Conservation (phyloP, 345 rosid genomes). For the Murraya paniculata region DNA sequence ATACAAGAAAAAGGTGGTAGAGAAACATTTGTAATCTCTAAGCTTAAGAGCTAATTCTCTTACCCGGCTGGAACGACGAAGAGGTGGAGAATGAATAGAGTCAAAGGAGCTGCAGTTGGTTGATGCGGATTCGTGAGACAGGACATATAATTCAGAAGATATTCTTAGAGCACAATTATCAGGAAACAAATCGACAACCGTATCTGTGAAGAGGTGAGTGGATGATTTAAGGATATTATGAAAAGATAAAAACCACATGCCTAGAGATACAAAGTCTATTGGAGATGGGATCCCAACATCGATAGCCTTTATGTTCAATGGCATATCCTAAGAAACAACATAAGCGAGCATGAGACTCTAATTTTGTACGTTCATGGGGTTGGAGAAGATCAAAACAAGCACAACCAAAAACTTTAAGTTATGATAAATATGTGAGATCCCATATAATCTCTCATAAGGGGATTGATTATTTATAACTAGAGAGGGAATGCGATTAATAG, state of each 20-base stretch:
- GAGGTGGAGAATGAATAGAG: background rate
- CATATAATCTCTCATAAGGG: constrained; percentile 7
- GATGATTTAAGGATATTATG: too few species aligned
- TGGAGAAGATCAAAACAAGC: background rate
- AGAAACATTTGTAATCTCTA: background rate
- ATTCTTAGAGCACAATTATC: background rate
- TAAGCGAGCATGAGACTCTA: background rate
- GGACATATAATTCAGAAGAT: background rate
- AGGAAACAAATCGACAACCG: background rate
- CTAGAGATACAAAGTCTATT: too few species aligned
- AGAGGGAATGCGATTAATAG: background rate
- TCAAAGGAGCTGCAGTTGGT: too few species aligned
- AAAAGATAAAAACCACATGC: too few species aligned
- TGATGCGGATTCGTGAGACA: too few species aligned
- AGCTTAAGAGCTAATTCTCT: background rate
- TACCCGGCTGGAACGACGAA: background rate
- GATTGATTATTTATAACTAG: background rate
- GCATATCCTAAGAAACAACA: constrained; percentile 7
- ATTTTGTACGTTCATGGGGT: background rate
- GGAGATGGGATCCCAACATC: too few species aligned
- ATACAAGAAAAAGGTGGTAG: background rate
- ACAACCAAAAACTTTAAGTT: background rate
- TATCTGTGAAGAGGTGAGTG: too few species aligned
- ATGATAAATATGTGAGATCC: background rate
- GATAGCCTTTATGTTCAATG: background rate